A percentile compares a stretch with the other conserved stretches of the same genome.
Evolutionary conservation across 257 asterid species (phyloP).

Genomic region (Ehretia macrophylla): DNA sequence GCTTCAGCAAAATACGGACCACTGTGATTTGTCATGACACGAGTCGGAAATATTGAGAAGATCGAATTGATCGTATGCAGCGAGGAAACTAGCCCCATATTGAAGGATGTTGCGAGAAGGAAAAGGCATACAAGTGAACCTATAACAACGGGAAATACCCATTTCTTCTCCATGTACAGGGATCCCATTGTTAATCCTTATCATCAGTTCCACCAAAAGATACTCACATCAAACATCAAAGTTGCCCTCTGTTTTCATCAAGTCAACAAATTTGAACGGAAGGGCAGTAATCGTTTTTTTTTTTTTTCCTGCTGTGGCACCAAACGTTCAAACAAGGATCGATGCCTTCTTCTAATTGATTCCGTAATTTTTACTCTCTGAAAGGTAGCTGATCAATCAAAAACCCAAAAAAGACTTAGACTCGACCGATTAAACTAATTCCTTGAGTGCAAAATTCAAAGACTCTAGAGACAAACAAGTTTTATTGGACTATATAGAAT

Average conservation of each 20-base stretch:
- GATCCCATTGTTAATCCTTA: constrained; percentile 36
- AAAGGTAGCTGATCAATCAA: neutral
- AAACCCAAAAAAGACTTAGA: neutral
- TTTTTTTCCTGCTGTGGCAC: neutral
- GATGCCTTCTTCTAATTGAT: neutral
- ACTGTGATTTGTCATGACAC: constrained; percentile 20
- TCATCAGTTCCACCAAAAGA: neutral
- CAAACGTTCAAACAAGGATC: neutral
- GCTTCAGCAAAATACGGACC: constrained; percentile 28
- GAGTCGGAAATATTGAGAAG: constrained; percentile 31
- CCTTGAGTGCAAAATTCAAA: no score
- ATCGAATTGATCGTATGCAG: constrained; percentile 38
- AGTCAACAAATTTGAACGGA: neutral
- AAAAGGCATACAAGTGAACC: constrained; percentile 33
- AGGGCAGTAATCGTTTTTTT: neutral
- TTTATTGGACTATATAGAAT: no score
- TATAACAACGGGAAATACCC: constrained; percentile 42
- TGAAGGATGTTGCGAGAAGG: constrained; percentile 35
- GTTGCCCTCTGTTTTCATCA: no score
- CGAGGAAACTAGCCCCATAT: constrained; percentile 39
- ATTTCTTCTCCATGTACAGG: constrained; percentile 42
- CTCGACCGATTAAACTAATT: neutral
- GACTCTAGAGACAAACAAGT: no score
- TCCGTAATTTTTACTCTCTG: neutral
- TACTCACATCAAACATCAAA: neutral